A percentile compares a stretch with the other conserved stretches of the same genome.
phyloP scores from a whole-genome alignment of 2,329 filamentous ascomycete species.

The Aureobasidium sp. region DNA sequence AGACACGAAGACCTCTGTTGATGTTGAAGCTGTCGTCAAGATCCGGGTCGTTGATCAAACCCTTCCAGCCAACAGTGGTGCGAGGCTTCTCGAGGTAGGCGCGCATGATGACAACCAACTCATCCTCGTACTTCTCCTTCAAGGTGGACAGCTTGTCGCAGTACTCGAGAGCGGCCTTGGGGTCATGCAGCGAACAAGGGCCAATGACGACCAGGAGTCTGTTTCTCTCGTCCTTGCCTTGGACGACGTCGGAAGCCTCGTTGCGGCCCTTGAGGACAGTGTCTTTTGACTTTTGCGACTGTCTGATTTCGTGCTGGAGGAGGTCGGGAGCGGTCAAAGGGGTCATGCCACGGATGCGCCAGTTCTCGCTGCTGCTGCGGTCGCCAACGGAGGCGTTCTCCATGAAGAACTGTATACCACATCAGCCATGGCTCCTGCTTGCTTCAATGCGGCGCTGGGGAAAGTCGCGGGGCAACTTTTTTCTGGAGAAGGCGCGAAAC shows the following conservation, averaged over 20 bases:
- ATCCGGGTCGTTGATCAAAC: slow-evolving; percentile 95
- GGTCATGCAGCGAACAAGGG: slow-evolving; percentile 96
- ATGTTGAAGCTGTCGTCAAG: slow-evolving; percentile 99
- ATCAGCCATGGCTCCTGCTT: slow-evolving; percentile 11
- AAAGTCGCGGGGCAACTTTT: neutral
- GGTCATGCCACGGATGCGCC: slow-evolving; percentile 70
- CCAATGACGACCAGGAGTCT: slow-evolving; percentile 75
- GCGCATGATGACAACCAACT: slow-evolving; percentile 93
- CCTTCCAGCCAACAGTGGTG: slow-evolving; percentile 98
- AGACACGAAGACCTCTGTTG: slow-evolving; percentile 87
- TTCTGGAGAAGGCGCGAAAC: neutral
- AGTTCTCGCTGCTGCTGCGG: slow-evolving; percentile 42
- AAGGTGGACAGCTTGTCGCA: slow-evolving; percentile 72
- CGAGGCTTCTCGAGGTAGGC: slow-evolving; percentile 97
- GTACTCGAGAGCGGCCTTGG: slow-evolving; percentile 82
- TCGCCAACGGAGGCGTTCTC: slow-evolving; percentile 44
- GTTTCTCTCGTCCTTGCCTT: slow-evolving; percentile 48
- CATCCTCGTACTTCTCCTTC: slow-evolving; percentile 80
- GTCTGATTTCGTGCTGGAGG: slow-evolving; percentile 83
- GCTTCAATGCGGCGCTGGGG: neutral
- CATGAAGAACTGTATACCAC: slow-evolving; percentile 38
- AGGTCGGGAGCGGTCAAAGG: slow-evolving; percentile 86
- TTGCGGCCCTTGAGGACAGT: slow-evolving; percentile 53
- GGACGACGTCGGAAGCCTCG: slow-evolving; percentile 53
- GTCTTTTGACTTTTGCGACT: slow-evolving; percentile 40